phyloP scores from a whole-genome alignment of 2,329 filamentous ascomycete genomes.

The Trichophyton equinum region DNA sequence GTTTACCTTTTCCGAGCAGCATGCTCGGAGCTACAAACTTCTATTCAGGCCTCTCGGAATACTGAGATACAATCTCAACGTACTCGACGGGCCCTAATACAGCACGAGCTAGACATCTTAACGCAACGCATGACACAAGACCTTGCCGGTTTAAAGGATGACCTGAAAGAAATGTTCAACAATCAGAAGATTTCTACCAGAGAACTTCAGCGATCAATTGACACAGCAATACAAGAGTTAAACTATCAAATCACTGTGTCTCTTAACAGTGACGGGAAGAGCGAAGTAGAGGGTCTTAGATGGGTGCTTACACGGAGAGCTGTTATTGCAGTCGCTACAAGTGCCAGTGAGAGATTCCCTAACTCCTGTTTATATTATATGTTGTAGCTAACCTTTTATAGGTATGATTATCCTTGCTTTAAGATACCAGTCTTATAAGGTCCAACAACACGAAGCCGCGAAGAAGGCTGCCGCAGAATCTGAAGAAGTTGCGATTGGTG shows the following conservation, averaged over 20 bases:
- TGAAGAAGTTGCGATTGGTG: neutral
- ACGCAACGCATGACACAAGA: slow-evolving; percentile 78
- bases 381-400: slow-evolving; percentile 15
- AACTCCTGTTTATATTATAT: neutral
- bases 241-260: slow-evolving; percentile 92
- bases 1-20: slow-evolving; percentile 88
- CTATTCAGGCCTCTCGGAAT: slow-evolving; percentile 66
- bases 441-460: slow-evolving; percentile 26
- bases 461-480: slow-evolving; percentile 18
- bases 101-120: slow-evolving; percentile 91
- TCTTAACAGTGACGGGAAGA: slow-evolving; percentile 80
- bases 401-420: slow-evolving; percentile 38
- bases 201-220: slow-evolving; percentile 73
- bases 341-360: slow-evolving; percentile 32
- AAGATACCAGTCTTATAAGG: slow-evolving; percentile 32
- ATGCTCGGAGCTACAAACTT: slow-evolving; percentile 79
- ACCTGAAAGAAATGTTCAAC: slow-evolving; percentile 90
- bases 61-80: slow-evolving; percentile 68
- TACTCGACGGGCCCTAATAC: slow-evolving; percentile 69
- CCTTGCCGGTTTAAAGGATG: slow-evolving; percentile 67
- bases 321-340: slow-evolving; percentile 44
- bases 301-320: slow-evolving; percentile 67
- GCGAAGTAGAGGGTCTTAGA: slow-evolving; percentile 77
- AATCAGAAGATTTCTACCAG: slow-evolving; percentile 86
- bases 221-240: slow-evolving; percentile 82